A percentile compares a stretch with the other conserved stretches of the same genome.
These are phyloP conservation scores for Eucalyptus melliodora DNA, from an alignment of 345 rosid species.

Conservation along the genomic window DNA sequence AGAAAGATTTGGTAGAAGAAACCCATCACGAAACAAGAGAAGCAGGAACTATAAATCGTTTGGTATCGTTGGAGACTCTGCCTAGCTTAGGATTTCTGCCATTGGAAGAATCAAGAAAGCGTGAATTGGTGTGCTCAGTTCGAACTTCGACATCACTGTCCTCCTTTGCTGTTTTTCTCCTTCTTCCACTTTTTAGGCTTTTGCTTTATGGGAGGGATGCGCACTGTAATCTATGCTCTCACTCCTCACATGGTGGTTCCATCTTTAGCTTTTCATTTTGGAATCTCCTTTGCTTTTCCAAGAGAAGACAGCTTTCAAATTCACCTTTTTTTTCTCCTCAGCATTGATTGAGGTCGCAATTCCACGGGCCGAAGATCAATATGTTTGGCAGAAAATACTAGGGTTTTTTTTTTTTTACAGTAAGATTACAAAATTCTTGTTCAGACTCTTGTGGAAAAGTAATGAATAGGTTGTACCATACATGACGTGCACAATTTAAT, in stretches of 20 bases:
- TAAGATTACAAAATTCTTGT: not conserved
- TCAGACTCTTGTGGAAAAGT: not conserved
- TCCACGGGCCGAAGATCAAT: not conserved
- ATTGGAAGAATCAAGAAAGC: not conserved
- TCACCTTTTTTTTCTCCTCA: not conserved
- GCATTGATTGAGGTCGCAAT: not conserved
- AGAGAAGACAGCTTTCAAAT: constrained; percentile 2
- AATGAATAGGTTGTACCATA: not conserved
- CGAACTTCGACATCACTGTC: not conserved
- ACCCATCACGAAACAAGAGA: constrained; percentile 36
- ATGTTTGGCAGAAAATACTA: not conserved
- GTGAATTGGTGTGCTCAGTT: not conserved
- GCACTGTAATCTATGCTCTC: not conserved
- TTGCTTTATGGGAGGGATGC: not conserved
- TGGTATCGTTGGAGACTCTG: not conserved
- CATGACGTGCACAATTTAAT: not conserved
- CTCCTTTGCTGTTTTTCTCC: not conserved
- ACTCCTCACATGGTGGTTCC: not conserved
- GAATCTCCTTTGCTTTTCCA: constrained; percentile 29
- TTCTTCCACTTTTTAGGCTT: not conserved
- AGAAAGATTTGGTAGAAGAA: constrained; percentile 15
- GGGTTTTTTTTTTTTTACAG: not conserved
- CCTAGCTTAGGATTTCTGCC: not conserved
- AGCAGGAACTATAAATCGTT: not conserved
- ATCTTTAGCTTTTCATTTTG: not conserved